Percentiles rank a stretch among this genome's conserved stretches.
Conservation (phyloP, 768 basidiomycete species). For the Daedaleopsis nitida region DNA sequence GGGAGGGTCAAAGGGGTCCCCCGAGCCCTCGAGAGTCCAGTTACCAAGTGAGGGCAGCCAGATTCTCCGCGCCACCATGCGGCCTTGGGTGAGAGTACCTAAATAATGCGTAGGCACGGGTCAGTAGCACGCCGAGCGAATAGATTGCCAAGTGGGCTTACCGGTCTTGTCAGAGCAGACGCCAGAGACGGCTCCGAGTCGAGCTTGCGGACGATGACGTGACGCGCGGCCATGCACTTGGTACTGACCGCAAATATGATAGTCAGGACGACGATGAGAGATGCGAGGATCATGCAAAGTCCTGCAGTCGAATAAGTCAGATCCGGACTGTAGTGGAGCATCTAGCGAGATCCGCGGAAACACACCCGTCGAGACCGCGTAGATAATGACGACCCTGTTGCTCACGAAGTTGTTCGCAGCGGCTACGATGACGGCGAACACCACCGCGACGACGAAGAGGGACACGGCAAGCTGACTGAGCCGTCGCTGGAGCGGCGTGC, state of each 20-base stretch:
- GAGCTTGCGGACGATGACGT: slow-evolving; percentile 8
- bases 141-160: background rate
- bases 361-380: background rate
- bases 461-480: slow-evolving; percentile 3
- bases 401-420: slow-evolving; percentile 2
- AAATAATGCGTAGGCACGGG: too few relatives aligned
- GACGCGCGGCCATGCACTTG: background rate
- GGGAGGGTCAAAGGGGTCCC: slow-evolving; percentile 2
- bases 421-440: background rate
- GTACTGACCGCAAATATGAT: slow-evolving; percentile 3
- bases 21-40: background rate
- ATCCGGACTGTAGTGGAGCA: too few relatives aligned
- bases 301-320: too few relatives aligned
- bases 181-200: slow-evolving; percentile 3
- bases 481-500: slow-evolving; percentile 2
- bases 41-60: slow-evolving; percentile 1
- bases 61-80: background rate
- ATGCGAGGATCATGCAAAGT: slow-evolving; percentile 2
- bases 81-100: slow-evolving; percentile 4
- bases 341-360: too few relatives aligned
- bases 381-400: slow-evolving; percentile 1
- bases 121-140: background rate
- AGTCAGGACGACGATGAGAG: slow-evolving; percentile 3
- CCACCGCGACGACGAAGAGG: background rate
- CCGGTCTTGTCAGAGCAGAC: slow-evolving; percentile 5